Evolutionary conservation across 331 rosid genomes (phyloP), one percentile per base, ranked within the genome.

Genomic region (Telfairia occidentalis): DNA sequence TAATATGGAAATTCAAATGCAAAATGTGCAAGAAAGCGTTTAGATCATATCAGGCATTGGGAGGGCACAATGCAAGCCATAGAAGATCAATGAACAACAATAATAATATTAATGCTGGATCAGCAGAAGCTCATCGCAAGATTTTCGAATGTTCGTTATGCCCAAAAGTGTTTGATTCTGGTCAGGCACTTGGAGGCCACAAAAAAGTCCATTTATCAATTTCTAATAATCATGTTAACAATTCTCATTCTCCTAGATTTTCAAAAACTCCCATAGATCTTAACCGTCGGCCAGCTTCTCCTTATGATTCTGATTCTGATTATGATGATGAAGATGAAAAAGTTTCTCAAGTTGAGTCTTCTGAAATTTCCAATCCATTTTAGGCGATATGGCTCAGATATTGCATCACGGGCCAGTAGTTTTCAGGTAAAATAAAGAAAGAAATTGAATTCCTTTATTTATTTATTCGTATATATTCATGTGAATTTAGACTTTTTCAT

Each of bases 101-200:
- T 23, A 10, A 54, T 54, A 45, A 45, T 45, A n/a, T n/a, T n/a
- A n/a, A n/a, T n/a, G n/a, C n/a, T n/a, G n/a, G n/a, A n/a, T n/a
- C n/a, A n/a, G 9, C 1, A 40, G 46, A 49, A 18, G 55, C 18
- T 26, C 73, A 80, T 72, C 37, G 50, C 58, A 85, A 73, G 26
- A 24, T 2, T 1, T 79, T 83, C 26, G 58, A 79, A 69, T 91
- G 90, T 34, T 78, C 77, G 9, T 60, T 43, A n/a, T 91, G 95
- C 66, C 35, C 6, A 63, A 83, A 32, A 73, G 78, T 64, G 50
- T 87, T 91, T 52, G 86, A 71, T 19, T 83, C 91, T 50, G 81
- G 87, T 21, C 89, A 86, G 74, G 91, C 90, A 23, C 85, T 91
- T 3, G 91, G 92, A 18, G 88, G 90, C 2, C 97, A 89, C 79